Base-by-base conservation (phyloP, 169 alveolate species). In the Plasmodium malariae region DNA sequence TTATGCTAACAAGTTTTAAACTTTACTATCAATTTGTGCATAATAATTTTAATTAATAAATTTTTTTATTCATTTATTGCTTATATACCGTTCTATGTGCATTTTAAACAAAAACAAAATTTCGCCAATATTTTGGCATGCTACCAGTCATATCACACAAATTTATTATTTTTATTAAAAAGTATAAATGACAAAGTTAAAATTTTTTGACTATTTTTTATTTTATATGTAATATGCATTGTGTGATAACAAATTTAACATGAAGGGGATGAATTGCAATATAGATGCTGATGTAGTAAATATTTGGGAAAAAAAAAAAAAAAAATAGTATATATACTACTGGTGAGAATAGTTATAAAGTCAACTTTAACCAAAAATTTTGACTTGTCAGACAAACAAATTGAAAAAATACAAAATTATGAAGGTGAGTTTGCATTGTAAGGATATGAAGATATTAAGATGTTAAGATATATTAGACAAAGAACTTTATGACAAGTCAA, bases 331-430 rank as follows among this genome's bases (percentile, higher is more conserved):
- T 70, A 19, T 5, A 40, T 9, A 70, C 37, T 43, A 32, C 57
- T 17, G 11, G 51, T 14, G 24, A 70, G 24, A 32, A 60, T 4
- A 19, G 55, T 7, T n/a, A 12, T 40, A 14, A 12, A 3, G 87
- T 54, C 9, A 12, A 7, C 14, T 34, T 49, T 3, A 32, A 36
- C n/a, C 34, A 54, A 34, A 48, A 73, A 55, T 32, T n/a, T 34
- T 34, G 57, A 73, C 24, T 4, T 17, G 3, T 55, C 55, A 24
- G 55, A 73, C 21, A 73, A 73, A 1, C 55, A 73, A 26, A 51
- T 73, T 34, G 62, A 73, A 5, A 26, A 73, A 14, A 12, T 55
- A 36, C 55, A 73, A 1, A 57, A 55, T 14, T 24, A 55, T 1
- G 30, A 55, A 21, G 5, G 26, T 0, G 32, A 21, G 0, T 14